Base-by-base conservation (phyloP, 371 early-diverging fungal genomes). In the Entomophthora muscae region DNA sequence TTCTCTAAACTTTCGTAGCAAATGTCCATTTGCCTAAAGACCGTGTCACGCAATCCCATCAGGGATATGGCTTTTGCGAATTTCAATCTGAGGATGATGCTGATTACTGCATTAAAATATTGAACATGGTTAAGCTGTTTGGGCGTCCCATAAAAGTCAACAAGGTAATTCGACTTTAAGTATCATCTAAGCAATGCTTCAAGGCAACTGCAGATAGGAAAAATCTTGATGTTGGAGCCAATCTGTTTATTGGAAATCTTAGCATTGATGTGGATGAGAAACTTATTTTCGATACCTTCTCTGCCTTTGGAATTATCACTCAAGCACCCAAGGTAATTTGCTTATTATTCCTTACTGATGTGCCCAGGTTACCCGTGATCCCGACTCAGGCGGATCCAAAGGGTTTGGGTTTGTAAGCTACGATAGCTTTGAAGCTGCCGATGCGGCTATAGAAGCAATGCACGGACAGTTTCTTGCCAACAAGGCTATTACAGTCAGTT, bases 11-110 rank as follows among this genome's bases (percentile, higher is more conserved):
- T n/a, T n/a, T n/a, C n/a, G n/a, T 66, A 82, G 93, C 91, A 13
- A 93, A 92, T 69, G 93, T 97, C 12, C 90, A 95, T 71, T 70
- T 98, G 66, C 98, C 98, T 17, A 95, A 93, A 73, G 98, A 98
- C 75, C 82, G 98, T 63, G 92, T 98, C 24, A 93, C 98, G 22
- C 90, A 90, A 73, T 75, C 76, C 58, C 91, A 94, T 73, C 94
- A 94, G 68, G 94, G 95, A 55, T 98, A 89, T 70, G 98, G 95
- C 2, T 98, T 98, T 71, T 89, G 88, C 60, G 98, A 97, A 73
- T 98, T 90, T 72, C 75, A 84, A 68, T 83, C 88, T 1, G 89
- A 91, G 66, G 92, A 93, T 57, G 98, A 98, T 68, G 96, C 98
- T 1, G 93, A 95, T 69, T 98, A 98, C 71, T 93, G 97, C 21